Percentiles rank a stretch among this genome's conserved stretches.
Conservation (phyloP, 352 stramenopile genomes). For the Pythium pyrilobum region DNA sequence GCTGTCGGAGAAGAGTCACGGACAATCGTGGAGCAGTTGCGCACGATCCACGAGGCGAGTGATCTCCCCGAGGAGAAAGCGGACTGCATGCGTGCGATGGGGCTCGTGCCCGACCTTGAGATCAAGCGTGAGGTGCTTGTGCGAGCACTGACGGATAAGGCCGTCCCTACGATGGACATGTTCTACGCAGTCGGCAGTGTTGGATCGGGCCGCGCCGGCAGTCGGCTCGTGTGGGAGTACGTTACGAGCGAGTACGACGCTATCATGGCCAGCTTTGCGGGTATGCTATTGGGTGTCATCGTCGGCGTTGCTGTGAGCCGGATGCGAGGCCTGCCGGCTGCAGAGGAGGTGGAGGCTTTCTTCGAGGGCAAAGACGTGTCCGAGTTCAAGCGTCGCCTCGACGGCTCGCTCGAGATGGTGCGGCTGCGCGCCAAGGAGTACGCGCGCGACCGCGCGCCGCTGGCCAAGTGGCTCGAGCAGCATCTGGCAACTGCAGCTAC, state of each 20-base stretch:
- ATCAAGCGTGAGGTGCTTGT: slow-evolving; percentile 53
- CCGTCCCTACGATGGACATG: slow-evolving; percentile 56
- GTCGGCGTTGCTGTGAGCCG: background rate
- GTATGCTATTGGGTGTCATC: background rate
- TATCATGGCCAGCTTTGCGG: slow-evolving; percentile 18
- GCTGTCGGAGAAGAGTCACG: background rate
- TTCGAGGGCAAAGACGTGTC: background rate
- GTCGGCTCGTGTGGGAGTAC: slow-evolving; percentile 55
- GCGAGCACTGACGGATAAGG: slow-evolving; percentile 41
- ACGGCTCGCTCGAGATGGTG: background rate
- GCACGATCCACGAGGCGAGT: slow-evolving; percentile 49
- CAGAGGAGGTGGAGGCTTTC: background rate
- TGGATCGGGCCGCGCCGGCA: slow-evolving; percentile 32
- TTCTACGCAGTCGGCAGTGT: slow-evolving; percentile 41
- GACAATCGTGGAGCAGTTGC: slow-evolving; percentile 35
- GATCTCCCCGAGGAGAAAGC: slow-evolving; percentile 57
- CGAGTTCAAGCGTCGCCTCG: background rate
- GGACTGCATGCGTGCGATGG: slow-evolving; percentile 49
- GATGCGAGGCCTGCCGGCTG: background rate
- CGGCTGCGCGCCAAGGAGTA: background rate
- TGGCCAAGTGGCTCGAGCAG: slow-evolving; percentile 6
- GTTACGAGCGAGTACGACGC: slow-evolving; percentile 57
- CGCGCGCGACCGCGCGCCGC: background rate
- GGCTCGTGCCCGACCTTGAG: slow-evolving; percentile 27
- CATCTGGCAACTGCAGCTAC: no score